These are phyloP conservation scores for Aspergillus tanneri DNA, from an alignment of 2,329 filamentous ascomycete genomes.

Conservation along the genomic window DNA sequence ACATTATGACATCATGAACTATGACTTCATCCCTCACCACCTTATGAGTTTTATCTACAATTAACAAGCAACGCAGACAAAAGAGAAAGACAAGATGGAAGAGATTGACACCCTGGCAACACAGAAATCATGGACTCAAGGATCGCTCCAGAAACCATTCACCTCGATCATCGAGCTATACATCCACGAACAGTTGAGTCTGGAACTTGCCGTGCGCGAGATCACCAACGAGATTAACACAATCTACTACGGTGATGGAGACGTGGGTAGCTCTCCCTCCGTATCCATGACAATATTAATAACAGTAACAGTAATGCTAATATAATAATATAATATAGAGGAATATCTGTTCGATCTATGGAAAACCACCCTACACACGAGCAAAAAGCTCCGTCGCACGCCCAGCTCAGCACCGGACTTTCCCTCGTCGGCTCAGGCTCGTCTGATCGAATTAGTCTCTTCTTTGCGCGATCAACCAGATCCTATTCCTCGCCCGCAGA, in stretches of 20 bases:
- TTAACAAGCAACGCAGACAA: not conserved
- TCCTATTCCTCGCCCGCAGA: constrained; percentile 1
- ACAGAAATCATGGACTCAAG: constrained; percentile 11
- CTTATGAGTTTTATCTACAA: not conserved
- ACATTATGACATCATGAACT: constrained; percentile 10
- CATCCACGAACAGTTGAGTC: constrained; percentile 8
- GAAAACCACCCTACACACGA: constrained; percentile 10
- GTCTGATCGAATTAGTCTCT: constrained; percentile 11
- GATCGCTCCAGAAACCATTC: constrained; percentile 12
- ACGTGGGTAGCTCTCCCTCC: constrained; percentile 2
- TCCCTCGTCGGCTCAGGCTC: constrained; percentile 1
- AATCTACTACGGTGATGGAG: constrained; percentile 6
- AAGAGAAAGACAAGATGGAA: constrained; percentile 1
- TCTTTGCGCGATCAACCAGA: constrained; percentile 2
- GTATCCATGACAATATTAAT: no score
- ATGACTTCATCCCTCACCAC: no score
- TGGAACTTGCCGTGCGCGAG: constrained; percentile 7
- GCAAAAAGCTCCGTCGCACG: constrained; percentile 7
- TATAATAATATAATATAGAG: no score
- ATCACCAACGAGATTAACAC: constrained; percentile 11
- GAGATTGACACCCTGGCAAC: constrained; percentile 12
- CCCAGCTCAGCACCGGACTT: not conserved
- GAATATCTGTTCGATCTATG: constrained; percentile 12
- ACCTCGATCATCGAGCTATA: constrained; percentile 12
- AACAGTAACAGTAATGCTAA: no score